These are phyloP conservation scores for Coemansia sp. DNA, from an alignment of 192 early-diverging fungal genomes.

Conservation along the genomic window DNA sequence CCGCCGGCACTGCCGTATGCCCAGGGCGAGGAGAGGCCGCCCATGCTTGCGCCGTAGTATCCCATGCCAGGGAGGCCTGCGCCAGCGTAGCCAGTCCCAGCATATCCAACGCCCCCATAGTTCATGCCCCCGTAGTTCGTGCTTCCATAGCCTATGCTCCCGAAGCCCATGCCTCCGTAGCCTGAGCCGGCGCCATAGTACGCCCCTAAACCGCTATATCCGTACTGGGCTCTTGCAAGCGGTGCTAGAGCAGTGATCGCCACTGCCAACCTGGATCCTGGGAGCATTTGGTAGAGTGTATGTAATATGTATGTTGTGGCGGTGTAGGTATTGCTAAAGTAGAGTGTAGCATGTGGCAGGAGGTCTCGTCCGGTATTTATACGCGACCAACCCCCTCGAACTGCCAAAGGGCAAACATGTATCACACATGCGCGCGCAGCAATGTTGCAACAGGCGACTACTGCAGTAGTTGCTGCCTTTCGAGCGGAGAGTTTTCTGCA, in stretches of 20 bases:
- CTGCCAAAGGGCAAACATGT: background rate
- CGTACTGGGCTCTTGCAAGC: background rate
- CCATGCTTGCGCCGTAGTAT: background rate
- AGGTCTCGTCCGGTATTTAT: background rate
- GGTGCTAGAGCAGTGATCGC: background rate
- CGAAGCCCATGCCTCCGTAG: background rate
- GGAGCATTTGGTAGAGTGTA: background rate
- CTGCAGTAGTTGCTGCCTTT: background rate
- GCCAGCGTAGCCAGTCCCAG: slow-evolving; percentile 2
- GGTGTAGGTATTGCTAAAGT: background rate
- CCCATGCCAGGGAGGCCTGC: background rate
- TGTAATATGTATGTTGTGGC: background rate
- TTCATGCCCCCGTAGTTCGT: background rate
- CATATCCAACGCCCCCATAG: background rate
- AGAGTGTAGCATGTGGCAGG: background rate
- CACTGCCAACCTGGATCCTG: background rate
- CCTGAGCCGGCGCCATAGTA: background rate
- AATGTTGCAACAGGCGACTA: background rate
- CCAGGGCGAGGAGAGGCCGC: background rate
- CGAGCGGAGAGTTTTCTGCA: background rate
- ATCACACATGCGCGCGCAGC: background rate
- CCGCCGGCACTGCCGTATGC: slow-evolving; percentile 11
- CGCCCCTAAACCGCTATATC: background rate
- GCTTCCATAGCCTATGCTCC: background rate
- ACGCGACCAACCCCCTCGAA: background rate